Conservation (phyloP, 2,329 filamentous ascomycete genomes). For the Trichoderma sp. region DNA sequence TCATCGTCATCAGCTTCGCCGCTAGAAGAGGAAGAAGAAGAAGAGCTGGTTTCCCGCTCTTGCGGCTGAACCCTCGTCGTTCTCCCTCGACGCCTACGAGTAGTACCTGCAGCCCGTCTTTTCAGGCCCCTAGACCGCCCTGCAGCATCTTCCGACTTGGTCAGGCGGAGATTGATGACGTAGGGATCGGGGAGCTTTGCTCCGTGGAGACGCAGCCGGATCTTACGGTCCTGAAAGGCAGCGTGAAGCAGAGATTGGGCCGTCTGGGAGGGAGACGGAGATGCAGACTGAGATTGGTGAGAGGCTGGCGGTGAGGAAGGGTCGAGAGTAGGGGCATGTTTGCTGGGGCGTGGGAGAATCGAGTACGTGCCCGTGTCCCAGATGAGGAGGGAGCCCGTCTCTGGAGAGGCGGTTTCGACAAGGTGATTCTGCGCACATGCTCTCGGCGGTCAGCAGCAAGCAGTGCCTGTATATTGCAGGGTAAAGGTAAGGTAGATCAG, state of each 20-base stretch:
- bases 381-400: constrained; percentile 57
- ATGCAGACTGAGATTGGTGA: constrained; percentile 21
- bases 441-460: neutral
- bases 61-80: neutral
- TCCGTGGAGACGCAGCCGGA: constrained; percentile 54
- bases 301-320: constrained; percentile 33
- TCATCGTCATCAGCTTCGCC: constrained; percentile 23
- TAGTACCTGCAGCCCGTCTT: constrained; percentile 14
- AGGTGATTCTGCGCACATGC: constrained; percentile 54
- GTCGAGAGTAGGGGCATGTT: constrained; percentile 32
- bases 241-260: constrained; percentile 48
- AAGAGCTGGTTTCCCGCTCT: constrained; percentile 27
- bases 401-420: constrained; percentile 53
- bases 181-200: constrained; percentile 52
- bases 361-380: constrained; percentile 62
- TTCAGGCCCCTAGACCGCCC: constrained; percentile 28
- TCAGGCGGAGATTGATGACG: constrained; percentile 54
- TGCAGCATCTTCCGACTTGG: constrained; percentile 40
- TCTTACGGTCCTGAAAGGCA: constrained; percentile 55
- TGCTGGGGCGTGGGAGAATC: constrained; percentile 44
- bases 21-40: constrained; percentile 14
- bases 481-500: too few species aligned
- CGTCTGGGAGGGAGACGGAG: constrained; percentile 29
- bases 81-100: constrained; percentile 20
- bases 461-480: neutral